Conservation (phyloP, 441 rosid genomes). For the Brassica hybrid region DNA sequence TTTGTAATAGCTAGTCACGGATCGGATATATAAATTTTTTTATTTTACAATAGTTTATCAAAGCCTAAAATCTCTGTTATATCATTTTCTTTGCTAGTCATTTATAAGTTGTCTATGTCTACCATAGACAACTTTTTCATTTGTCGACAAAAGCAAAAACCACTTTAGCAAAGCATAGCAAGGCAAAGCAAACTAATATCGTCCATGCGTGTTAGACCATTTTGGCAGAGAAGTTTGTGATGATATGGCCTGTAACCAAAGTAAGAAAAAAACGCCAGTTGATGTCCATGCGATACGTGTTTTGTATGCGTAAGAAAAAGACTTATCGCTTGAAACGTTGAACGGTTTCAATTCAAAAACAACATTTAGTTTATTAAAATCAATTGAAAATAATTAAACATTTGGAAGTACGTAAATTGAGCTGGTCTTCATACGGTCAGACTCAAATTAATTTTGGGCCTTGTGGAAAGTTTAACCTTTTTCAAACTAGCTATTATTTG, state of each 20-base stretch:
- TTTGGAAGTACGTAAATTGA: constrained; percentile 39
- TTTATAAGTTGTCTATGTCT: no score
- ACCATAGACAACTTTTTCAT: background rate
- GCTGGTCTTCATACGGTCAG: constrained; percentile 52
- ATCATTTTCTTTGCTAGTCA: no score
- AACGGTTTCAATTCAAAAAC: background rate
- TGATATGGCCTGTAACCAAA: background rate
- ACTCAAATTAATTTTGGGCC: background rate
- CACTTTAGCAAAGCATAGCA: background rate
- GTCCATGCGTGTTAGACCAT: background rate
- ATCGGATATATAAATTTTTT: no score
- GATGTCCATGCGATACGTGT: background rate
- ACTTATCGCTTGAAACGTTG: background rate
- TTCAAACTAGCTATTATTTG: no score
- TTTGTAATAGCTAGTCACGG: no score
- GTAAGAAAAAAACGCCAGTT: background rate
- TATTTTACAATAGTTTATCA: no score
- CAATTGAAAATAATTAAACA: background rate
- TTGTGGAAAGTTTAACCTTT: no score
- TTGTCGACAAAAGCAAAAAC: background rate
- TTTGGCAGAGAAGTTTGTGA: background rate
- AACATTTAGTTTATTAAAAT: background rate
- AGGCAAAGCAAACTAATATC: background rate
- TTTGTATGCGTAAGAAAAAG: background rate
- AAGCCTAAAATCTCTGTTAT: no score